These are phyloP conservation scores for Fusarium camptoceras DNA, from an alignment of 2,329 filamentous ascomycete species.

Conservation along the genomic window DNA sequence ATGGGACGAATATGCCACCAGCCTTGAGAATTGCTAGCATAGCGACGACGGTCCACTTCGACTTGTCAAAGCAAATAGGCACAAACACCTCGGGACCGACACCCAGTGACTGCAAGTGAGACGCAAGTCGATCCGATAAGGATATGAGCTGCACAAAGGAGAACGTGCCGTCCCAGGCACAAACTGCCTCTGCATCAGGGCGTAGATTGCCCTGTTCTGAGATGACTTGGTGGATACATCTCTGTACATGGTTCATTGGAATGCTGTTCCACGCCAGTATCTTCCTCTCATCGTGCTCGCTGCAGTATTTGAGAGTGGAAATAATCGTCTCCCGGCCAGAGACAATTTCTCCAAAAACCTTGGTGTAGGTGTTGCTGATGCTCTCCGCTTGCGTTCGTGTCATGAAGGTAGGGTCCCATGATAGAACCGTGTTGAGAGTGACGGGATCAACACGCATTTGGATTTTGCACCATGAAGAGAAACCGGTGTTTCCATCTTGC, in stretches of 20 bases:
- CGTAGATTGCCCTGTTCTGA: constrained; percentile 51
- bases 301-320: constrained; percentile 60
- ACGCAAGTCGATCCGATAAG: constrained; percentile 54
- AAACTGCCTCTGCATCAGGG: constrained; percentile 53
- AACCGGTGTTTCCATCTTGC: constrained; percentile 13
- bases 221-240: constrained; percentile 58
- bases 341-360: constrained; percentile 59
- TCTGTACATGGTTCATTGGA: constrained; percentile 45
- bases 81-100: constrained; percentile 47
- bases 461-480: constrained; percentile 33
- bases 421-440: constrained; percentile 40
- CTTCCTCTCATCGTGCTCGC: constrained; percentile 62
- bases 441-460: constrained; percentile 33
- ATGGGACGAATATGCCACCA: constrained; percentile 42
- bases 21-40: constrained; percentile 47
- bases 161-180: constrained; percentile 59
- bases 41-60: constrained; percentile 45
- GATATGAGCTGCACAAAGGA: constrained; percentile 56
- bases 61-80: constrained; percentile 48
- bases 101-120: constrained; percentile 15
- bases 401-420: constrained; percentile 55
- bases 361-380: constrained; percentile 62
- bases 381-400: constrained; percentile 57
- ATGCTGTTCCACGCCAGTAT: constrained; percentile 51
- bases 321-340: constrained; percentile 54